Evolutionary conservation across 1,139 yeast species (phyloP).

Genomic region (Magnusiomyces suaveolens): DNA sequence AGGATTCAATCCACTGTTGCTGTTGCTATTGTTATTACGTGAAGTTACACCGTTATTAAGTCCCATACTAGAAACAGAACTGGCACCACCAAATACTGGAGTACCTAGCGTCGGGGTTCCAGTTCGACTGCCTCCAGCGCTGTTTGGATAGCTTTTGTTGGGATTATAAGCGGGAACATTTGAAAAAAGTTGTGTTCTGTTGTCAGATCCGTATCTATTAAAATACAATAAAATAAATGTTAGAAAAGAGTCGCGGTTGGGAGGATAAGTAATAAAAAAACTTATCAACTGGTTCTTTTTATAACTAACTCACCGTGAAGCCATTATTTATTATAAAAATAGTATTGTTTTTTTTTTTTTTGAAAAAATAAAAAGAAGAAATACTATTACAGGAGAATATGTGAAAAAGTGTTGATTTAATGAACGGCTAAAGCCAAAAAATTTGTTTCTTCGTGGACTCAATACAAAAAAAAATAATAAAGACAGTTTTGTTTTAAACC

Average conservation of each 20-base stretch:
- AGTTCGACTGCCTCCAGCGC: background rate
- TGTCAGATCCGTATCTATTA: constrained; percentile 24
- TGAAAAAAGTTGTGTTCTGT: constrained; percentile 32
- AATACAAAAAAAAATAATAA: background rate
- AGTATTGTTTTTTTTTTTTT: no score
- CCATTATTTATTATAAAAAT: background rate
- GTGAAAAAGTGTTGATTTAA: no score
- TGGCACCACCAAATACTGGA: constrained; percentile 12
- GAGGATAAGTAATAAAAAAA: no score
- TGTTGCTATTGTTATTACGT: background rate
- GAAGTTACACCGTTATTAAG: constrained; percentile 3
- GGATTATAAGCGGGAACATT: constrained; percentile 27
- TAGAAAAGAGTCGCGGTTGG: no score
- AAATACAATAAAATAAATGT: no score
- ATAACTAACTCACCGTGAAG: background rate
- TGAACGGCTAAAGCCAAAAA: no score
- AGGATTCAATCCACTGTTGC: background rate
- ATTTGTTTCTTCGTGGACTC: no score
- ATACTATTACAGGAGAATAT: no score
- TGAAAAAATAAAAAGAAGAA: no score
- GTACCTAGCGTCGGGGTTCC: no score
- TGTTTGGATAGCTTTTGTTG: constrained; percentile 17
- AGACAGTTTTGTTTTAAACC: no score
- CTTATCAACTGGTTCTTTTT: no score
- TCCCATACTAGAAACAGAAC: background rate